Conservation (phyloP, 495 filamentous ascomycete species). For the Thozetella sp. region DNA sequence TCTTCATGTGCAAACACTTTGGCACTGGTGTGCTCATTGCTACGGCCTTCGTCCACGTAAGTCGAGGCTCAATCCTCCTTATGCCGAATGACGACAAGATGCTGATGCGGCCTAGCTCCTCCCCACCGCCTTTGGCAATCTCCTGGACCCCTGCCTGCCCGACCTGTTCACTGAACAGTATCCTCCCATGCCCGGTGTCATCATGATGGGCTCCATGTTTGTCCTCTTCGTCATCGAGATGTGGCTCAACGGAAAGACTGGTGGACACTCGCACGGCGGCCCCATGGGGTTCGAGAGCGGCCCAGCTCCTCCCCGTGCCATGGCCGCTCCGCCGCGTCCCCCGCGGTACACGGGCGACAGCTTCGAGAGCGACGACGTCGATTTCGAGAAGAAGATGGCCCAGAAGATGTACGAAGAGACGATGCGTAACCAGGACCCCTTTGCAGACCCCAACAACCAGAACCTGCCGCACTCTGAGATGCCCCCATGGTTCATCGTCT, state of each 20-base stretch:
- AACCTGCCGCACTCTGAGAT: conserved; percentile 42
- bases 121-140: conserved; percentile 56
- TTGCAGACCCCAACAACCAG: conserved; percentile 23
- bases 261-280: conserved; percentile 52
- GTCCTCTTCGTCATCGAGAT: conserved; percentile 58
- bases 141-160: conserved; percentile 61
- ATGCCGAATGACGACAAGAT: neutral
- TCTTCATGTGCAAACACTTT: conserved; percentile 64
- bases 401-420: conserved; percentile 35
- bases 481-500: conserved; percentile 56
- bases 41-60: conserved; percentile 71
- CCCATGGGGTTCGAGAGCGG: conserved; percentile 38
- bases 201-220: conserved; percentile 61
- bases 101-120: conserved; percentile 37
- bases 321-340: conserved; percentile 16
- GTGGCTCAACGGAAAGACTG: conserved; percentile 52
- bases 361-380: conserved; percentile 31
- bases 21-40: conserved; percentile 71
- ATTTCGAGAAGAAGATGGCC: conserved; percentile 42
- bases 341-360: conserved; percentile 25
- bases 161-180: conserved; percentile 55
- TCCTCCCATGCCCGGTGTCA: conserved; percentile 60
- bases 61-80: conserved; percentile 7
- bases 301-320: neutral
- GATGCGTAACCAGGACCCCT: conserved; percentile 11